Evolutionary conservation across 257 asterid species (phyloP).

Genomic region (Solanum appendiculatum): DNA sequence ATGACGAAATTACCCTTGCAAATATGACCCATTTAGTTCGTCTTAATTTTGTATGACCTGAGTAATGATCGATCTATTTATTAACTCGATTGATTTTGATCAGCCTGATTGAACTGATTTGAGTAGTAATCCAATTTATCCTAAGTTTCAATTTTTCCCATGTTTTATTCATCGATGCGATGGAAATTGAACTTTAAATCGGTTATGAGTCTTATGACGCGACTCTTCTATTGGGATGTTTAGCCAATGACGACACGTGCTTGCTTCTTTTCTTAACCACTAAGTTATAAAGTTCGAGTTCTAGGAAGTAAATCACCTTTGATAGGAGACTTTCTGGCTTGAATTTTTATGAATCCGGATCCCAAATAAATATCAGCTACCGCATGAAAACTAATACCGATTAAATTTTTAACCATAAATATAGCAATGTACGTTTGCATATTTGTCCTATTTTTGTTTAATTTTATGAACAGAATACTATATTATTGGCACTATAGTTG

Average conservation of each 20-base stretch:
- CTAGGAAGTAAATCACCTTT: background rate
- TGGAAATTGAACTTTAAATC: background rate
- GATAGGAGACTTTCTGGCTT: background rate
- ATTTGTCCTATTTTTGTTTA: background rate
- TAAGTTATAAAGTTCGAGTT: background rate
- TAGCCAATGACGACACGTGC: no score
- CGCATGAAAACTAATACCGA: background rate
- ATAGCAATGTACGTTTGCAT: no score
- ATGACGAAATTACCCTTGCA: background rate
- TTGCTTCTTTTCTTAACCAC: background rate
- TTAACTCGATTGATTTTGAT: background rate
- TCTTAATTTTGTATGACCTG: background rate
- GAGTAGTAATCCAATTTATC: background rate
- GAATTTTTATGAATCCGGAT: background rate
- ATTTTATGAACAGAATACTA: background rate
- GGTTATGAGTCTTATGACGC: background rate
- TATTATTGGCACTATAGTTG: background rate
- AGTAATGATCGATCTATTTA: background rate
- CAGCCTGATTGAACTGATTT: background rate
- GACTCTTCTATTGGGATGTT: rapidly evolving
- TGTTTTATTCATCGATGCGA: rapidly evolving
- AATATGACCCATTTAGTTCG: background rate
- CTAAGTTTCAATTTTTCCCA: background rate
- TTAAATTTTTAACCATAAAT: background rate
- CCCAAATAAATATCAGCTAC: rapidly evolving